Evolutionary conservation across 768 basidiomycete species (phyloP).

Genomic region (Coprinellus micaceus): DNA sequence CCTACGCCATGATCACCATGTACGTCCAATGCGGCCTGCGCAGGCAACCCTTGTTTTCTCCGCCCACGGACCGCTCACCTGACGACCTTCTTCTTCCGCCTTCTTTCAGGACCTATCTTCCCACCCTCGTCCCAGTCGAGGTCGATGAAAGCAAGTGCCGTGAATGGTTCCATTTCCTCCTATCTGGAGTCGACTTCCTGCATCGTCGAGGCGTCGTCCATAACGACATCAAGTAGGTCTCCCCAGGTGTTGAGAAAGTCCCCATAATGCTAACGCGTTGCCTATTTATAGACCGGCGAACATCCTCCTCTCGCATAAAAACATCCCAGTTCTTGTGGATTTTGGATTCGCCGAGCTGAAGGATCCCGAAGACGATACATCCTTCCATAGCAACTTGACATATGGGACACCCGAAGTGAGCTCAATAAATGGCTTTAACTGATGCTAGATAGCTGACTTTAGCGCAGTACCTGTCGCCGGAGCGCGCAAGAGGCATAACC

Average conservation of each 20-base stretch:
- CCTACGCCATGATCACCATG: slow-evolving; percentile 91
- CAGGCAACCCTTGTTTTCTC: slow-evolving; percentile 16
- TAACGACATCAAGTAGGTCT: slow-evolving; percentile 89
- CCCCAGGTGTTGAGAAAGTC: slow-evolving; percentile 5
- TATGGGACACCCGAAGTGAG: slow-evolving; percentile 89
- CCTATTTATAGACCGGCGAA: slow-evolving; percentile 85
- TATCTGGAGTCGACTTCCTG: slow-evolving; percentile 80
- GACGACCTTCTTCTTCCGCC: too few relatives aligned
- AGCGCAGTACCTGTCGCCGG: slow-evolving; percentile 84
- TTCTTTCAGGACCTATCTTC: slow-evolving; percentile 82
- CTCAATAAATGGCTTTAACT: background rate
- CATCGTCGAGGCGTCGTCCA: slow-evolving; percentile 83
- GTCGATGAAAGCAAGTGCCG: slow-evolving; percentile 76
- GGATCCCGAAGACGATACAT: slow-evolving; percentile 54
- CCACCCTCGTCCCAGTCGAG: slow-evolving; percentile 83
- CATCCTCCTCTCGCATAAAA: slow-evolving; percentile 75
- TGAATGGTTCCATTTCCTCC: slow-evolving; percentile 77
- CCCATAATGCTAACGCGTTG: background rate
- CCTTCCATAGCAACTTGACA: slow-evolving; percentile 78
- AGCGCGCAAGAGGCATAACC: slow-evolving; percentile 80
- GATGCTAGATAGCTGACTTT: slow-evolving; percentile 7
- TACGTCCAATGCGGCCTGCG: slow-evolving; percentile 47
- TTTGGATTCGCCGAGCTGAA: slow-evolving; percentile 96
- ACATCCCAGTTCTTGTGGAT: slow-evolving; percentile 87
- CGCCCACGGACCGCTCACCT: too few relatives aligned